Evolutionary conservation across 805 yeast species (phyloP), one percentile per base, ranked within the genome.

Genomic region (Candida bentonensis): DNA sequence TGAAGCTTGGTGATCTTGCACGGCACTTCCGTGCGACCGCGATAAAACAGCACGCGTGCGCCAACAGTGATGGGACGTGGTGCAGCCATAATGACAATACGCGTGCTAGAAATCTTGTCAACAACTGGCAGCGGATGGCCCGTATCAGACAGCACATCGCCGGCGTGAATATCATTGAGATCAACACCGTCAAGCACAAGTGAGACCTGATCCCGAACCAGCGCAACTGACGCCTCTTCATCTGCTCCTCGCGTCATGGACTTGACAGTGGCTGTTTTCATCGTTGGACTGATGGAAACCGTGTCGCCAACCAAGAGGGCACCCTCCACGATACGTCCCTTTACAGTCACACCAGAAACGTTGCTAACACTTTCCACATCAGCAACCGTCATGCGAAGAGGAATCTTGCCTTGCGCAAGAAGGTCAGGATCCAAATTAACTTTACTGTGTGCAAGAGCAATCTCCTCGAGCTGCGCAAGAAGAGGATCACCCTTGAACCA

Each of bases 41-140:
- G 71, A 62, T 87, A 86, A 43, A 85, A 59, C 34, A 85, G 73
- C 50, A 86, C 70, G 34, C 88, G 80, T 0, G 94, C 71, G 4
- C 96, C 96, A 13, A 80, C 78, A 34, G 87, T 63, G 40, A 87
- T 61, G 0, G 96, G 96, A 50, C 83, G 70, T 27, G 69, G 69
- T 53, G 78, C 58, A 46, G 81, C 81, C 51, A 89, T 89, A 3
- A 80, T 66, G 34, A 70, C 65, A 39, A 85, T 58, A 44, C 78
- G 73, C 40, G 82, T 75, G 17, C 36, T 30, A n/a, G 62, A 61
- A 49, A 76, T 71, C 42, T 65, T 68, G 42, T 68, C 69, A 2
- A 69, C 67, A 17, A 79, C 63, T 17, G 63, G 69, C 21, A 76
- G 65, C 3, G 68, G 65, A 22, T 68, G 65, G 40, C 68, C 70